Evolutionary conservation across 1,284 basidiomycete species (phyloP).

Genomic region (Mycena citricolor): DNA sequence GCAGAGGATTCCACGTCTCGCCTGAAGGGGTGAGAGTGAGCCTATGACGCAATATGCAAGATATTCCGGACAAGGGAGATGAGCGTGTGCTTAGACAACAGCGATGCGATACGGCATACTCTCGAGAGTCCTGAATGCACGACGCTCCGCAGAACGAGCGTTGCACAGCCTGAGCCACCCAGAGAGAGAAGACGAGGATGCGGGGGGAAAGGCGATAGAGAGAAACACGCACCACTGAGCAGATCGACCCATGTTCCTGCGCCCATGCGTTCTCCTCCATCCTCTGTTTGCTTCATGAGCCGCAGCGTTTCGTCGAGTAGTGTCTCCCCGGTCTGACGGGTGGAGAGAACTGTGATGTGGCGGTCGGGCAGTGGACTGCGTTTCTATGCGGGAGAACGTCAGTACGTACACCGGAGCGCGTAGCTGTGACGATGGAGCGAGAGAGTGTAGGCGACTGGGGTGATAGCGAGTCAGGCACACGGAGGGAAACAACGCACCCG

Average conservation of each 20-base stretch:
- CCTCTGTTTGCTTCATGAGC: slow-evolving; percentile 80
- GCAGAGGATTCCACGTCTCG: slow-evolving; percentile 99
- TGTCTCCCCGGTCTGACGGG: slow-evolving; percentile 90
- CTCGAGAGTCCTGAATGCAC: neutral
- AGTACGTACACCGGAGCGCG: neutral
- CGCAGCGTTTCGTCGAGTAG: slow-evolving; percentile 93
- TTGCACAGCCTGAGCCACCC: neutral
- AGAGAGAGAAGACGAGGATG: slow-evolving; percentile 3
- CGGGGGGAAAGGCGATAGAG: slow-evolving; percentile 10
- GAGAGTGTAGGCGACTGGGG: no score
- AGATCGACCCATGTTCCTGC: slow-evolving; percentile 93
- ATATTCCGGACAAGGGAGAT: neutral
- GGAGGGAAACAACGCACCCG: slow-evolving; percentile 10
- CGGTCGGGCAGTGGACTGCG: slow-evolving; percentile 80
- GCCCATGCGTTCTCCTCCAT: slow-evolving; percentile 73
- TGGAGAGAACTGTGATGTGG: slow-evolving; percentile 85
- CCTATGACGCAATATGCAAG: no score
- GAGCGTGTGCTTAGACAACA: neutral
- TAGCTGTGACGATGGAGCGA: neutral
- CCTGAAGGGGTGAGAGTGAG: slow-evolving; percentile 46
- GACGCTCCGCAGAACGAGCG: neutral
- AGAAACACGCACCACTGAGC: slow-evolving; percentile 71
- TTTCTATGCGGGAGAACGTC: slow-evolving; percentile 50
- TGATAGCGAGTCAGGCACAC: no score
- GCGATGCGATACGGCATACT: neutral